phyloP scores from a whole-genome alignment of 1,139 yeast species.

The Candida dubliniensis region DNA sequence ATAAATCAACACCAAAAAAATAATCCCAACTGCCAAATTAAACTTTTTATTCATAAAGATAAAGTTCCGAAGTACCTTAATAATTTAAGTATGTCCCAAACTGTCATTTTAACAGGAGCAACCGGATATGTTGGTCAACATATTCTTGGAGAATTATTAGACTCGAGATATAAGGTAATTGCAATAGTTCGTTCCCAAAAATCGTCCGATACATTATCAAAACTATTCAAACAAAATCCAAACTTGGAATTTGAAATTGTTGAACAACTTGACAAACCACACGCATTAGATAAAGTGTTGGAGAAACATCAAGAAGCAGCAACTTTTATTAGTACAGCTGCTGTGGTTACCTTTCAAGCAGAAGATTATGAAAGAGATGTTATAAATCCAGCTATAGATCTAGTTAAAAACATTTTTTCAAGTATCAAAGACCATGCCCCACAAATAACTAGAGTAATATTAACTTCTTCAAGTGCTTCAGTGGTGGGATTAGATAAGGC shows the following conservation, averaged over 20 bases:
- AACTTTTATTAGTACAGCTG: constrained; percentile 49
- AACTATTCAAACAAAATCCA: constrained; percentile 24
- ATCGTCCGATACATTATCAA: constrained; percentile 45
- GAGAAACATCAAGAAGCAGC: constrained; percentile 46
- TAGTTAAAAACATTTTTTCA: constrained; percentile 25
- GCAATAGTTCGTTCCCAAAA: constrained; percentile 58
- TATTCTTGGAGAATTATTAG: constrained; percentile 27
- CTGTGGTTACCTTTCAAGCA: constrained; percentile 26
- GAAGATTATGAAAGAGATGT: constrained; percentile 22
- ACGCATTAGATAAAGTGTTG: constrained; percentile 55
- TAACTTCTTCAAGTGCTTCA: constrained; percentile 32
- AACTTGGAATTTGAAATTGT: constrained; percentile 49
- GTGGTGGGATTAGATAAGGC: constrained; percentile 14
- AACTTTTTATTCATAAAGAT: not conserved
- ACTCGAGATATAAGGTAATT: constrained; percentile 49
- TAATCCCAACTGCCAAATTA: too few relatives aligned
- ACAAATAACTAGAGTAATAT: constrained; percentile 26
- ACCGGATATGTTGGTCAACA: constrained; percentile 42
- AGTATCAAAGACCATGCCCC: constrained; percentile 25
- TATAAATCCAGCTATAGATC: constrained; percentile 22
- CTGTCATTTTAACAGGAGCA: constrained; percentile 41
- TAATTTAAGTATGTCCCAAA: constrained; percentile 7
- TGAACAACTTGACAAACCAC: constrained; percentile 44
- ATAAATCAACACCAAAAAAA: too few relatives aligned
- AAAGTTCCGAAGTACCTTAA: not conserved